These are phyloP conservation scores for Graphiopsis chlorocephala DNA, from an alignment of 2,329 filamentous ascomycete species.

Conservation along the genomic window DNA sequence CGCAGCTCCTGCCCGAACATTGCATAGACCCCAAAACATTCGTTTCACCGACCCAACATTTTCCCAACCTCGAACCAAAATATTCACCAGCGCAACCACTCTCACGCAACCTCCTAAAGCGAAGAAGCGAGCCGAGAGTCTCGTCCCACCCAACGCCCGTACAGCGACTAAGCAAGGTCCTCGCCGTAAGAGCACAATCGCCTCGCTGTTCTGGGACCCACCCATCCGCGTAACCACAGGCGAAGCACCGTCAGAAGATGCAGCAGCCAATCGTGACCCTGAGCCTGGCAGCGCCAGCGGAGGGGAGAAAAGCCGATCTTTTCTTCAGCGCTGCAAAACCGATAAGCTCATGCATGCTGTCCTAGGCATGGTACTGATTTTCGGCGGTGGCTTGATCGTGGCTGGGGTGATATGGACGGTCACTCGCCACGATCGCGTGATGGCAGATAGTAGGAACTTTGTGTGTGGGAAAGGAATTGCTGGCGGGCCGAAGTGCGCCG, in stretches of 20 bases:
- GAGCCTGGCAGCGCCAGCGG: background rate
- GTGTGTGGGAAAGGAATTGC: conserved; percentile 11
- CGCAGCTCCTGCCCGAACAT: background rate
- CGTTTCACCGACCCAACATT: background rate
- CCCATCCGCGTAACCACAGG: background rate
- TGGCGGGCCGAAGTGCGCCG: conserved; percentile 7
- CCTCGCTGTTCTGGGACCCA: conserved; percentile 7
- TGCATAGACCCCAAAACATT: conserved; percentile 3
- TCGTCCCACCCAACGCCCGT: background rate
- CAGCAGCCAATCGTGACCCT: background rate
- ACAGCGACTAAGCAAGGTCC: background rate
- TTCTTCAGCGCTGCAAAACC: background rate
- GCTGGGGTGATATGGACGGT: conserved; percentile 9
- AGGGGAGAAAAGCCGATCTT: background rate
- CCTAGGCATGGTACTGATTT: background rate
- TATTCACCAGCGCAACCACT: background rate
- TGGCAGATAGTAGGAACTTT: conserved; percentile 8
- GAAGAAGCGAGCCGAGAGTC: background rate
- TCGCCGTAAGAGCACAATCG: background rate
- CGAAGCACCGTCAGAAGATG: background rate
- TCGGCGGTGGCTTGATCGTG: conserved; percentile 7
- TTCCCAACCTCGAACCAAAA: background rate
- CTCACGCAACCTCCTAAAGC: background rate
- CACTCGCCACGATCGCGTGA: conserved; percentile 2
- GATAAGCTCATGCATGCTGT: conserved; percentile 4